Base-by-base conservation (phyloP, 768 basidiomycete genomes). In the Mrakia frigida region DNA sequence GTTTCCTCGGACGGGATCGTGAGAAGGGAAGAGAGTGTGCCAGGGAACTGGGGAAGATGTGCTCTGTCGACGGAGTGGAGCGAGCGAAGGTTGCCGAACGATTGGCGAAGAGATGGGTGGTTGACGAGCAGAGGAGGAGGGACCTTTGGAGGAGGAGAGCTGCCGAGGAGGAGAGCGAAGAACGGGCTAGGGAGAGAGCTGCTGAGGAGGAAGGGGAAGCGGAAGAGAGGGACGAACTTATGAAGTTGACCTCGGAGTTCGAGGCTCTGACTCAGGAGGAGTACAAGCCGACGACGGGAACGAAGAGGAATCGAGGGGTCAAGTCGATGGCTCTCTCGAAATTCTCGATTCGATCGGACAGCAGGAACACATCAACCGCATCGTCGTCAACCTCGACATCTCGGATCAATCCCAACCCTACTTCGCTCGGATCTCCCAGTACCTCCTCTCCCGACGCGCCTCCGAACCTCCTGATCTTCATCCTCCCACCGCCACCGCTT, bases 71-170 rank as follows among this genome's bases (percentile, higher is more conserved):
- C 1, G 90, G 90, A 0, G 85, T 90, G 59, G 86, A 85, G 72
- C 85, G 88, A 56, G 88, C 90, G 1, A 88, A 86, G 79, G 90
- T 90, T 77, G 84, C 88, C 59, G 93, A 94, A 83, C 88, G 88
- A 82, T 85, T 84, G 43, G 50, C 73, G 35, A 53, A 33, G 31
- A 31, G 65, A 3, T 73, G 67, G 70, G 67, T 73, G 21, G 69
- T 41, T 46, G 77, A 68, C 35, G 70, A 25, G 18, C 25, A 52
- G 46, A 39, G n/a, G 31, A 43, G 46, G 37, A 16, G 61, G 23
- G 50, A 71, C 6, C 5, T 37, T 11, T 89, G 79, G 25, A 33
- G 52, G 90, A 90, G 1, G 83, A 89, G 16, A 86, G 87, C 3
- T 89, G 90, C 0, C 85, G 89, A 60, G 86, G 85, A 73, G 85